Percentiles rank a stretch among this genome's conserved stretches.
Conservation (phyloP, 1,284 basidiomycete genomes). For the Psilocybe mexicana region DNA sequence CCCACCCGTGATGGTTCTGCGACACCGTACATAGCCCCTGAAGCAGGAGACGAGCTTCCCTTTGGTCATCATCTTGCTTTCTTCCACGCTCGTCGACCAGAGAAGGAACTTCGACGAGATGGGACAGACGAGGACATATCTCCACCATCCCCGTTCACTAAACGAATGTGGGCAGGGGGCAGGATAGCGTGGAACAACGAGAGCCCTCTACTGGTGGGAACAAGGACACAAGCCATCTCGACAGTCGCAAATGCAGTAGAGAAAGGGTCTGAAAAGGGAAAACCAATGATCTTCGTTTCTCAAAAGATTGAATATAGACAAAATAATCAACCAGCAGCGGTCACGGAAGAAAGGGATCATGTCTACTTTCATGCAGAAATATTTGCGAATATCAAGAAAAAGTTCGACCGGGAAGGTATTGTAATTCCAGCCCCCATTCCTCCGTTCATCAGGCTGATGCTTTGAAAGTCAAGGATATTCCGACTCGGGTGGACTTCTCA, state of each 20-base stretch:
- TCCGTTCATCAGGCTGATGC: not conserved
- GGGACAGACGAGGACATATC: constrained; percentile 73
- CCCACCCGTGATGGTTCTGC: constrained; percentile 66
- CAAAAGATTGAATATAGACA: constrained; percentile 57
- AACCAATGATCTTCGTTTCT: constrained; percentile 78
- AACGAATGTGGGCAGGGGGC: constrained; percentile 86
- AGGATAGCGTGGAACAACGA: constrained; percentile 61
- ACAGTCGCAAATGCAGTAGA: constrained; percentile 59
- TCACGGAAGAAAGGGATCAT: constrained; percentile 73
- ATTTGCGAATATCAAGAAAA: constrained; percentile 23
- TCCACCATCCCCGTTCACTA: constrained; percentile 72
- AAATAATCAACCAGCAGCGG: constrained; percentile 42
- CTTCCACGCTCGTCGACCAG: constrained; percentile 69
- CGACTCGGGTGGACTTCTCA: constrained; percentile 52
- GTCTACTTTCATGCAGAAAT: constrained; percentile 59
- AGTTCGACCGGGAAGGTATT: constrained; percentile 44
- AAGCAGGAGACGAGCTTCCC: constrained; percentile 43
- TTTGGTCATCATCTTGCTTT: constrained; percentile 75
- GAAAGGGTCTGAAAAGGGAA: constrained; percentile 59
- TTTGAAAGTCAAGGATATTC: constrained; percentile 49
- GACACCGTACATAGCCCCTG: constrained; percentile 41
- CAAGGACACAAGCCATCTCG: constrained; percentile 49
- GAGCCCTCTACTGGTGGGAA: constrained; percentile 56
- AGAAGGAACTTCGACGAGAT: constrained; percentile 59
- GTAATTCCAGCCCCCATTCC: not conserved